Base-by-base conservation (phyloP, 176 grass and related monocot genomes). In the Ensete ventricosum region DNA sequence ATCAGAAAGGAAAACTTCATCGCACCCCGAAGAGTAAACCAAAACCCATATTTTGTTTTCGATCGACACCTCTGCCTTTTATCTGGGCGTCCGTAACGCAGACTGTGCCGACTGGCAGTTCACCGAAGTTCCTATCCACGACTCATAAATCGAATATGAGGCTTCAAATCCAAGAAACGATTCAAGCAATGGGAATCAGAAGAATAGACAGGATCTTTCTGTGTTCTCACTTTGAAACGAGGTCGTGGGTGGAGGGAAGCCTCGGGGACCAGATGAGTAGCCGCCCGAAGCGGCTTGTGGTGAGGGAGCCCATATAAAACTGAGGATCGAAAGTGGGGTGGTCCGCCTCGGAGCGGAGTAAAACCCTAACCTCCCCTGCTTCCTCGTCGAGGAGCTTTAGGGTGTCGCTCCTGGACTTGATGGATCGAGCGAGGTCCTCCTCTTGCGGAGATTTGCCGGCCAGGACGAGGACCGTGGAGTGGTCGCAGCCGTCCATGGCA, bases 181-280 rank as follows among this genome's bases (percentile, higher is more conserved):
- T 5, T 21, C 8, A 53, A 52, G 60, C 8, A 69, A 52, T 14
- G 26, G 16, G 27, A 52, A 76, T 52, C 11, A 3, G 52, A 50
- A 60, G 0, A 58, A 83, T 50, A 54, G 0, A 7, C 2, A 67
- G n/a, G 66, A 74, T 27, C 8, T 19, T 51, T 9, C 1, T 10
- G 0, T 55, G 53, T 53, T 63, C 94, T 85, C 73, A 98, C 94
- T 78, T 85, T 52, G 76, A 54, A 19, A 98, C 65, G 53, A 93
- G 68, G 72, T 98, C 94, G 25, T 98, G 90, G 22, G 94, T 98
- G 72, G 94, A 93, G 2, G 84, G 74, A 62, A 98, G 73, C 86
- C 86, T 90, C 48, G 94, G 94, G 2, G 88, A 89, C 90, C 94
- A 98, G 11, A 98, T 75, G 59, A 94, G 68, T 69, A 92, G 79